Evolutionary conservation across 768 basidiomycete species (phyloP).

Genomic region (Daedaleopsis nitida): DNA sequence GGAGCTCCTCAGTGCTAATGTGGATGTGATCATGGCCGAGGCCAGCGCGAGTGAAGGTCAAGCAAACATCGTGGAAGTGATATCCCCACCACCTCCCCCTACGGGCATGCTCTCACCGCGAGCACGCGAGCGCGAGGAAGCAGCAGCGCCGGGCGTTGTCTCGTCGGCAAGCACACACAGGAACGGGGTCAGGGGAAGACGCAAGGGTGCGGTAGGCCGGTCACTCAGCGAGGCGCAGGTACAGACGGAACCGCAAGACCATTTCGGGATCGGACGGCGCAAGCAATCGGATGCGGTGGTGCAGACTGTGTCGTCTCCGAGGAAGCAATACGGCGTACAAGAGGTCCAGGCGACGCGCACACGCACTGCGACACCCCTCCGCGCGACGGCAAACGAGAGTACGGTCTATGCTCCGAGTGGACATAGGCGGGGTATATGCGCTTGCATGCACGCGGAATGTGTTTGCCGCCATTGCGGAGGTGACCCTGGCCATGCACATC

Average conservation of each 20-base stretch:
- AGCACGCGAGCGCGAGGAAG: too few species aligned
- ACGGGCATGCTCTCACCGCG: too few species aligned
- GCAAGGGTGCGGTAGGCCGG: not conserved
- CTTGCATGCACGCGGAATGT: not conserved
- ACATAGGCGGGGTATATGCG: not conserved
- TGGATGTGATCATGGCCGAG: too few species aligned
- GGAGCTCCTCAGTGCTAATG: not conserved
- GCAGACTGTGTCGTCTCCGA: not conserved
- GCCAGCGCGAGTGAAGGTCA: too few species aligned
- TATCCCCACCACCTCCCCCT: too few species aligned
- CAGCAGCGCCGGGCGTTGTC: too few species aligned
- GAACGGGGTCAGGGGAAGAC: not conserved
- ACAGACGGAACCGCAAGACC: not conserved
- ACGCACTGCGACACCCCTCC: not conserved
- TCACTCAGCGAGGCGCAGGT: constrained; percentile 1
- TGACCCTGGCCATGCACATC: too few species aligned
- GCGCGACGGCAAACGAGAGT: constrained; percentile 3
- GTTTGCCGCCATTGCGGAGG: constrained; percentile 9
- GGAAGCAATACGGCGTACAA: not conserved
- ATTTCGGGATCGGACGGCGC: not conserved
- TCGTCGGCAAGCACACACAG: not conserved
- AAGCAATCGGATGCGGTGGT: not conserved
- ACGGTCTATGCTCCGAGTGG: not conserved
- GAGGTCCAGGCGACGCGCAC: constrained; percentile 1
- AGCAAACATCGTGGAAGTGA: too few species aligned